A percentile compares a stretch with the other conserved stretches of the same genome.
These are phyloP conservation scores for Apostasia ramifera DNA, from an alignment of 106 monocot species.

Conservation along the genomic window DNA sequence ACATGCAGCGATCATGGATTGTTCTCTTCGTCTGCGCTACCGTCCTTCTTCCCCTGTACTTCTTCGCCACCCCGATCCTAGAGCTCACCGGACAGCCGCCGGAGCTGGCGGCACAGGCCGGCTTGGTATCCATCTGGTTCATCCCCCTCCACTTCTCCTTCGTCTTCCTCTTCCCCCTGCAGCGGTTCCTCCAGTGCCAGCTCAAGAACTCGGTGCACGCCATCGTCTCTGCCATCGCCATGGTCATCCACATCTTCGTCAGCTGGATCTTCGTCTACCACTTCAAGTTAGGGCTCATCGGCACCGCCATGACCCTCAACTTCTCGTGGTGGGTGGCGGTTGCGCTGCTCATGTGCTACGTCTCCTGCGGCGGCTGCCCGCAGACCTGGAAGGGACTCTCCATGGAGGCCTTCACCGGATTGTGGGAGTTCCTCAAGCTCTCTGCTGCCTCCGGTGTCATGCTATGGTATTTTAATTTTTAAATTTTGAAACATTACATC, in stretches of 20 bases:
- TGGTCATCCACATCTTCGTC: constrained; percentile 32
- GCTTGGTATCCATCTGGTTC: constrained; percentile 38
- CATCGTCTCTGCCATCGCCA: constrained; percentile 16
- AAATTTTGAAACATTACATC: no score
- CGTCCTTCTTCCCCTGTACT: constrained; percentile 40
- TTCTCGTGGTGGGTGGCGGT: constrained; percentile 47
- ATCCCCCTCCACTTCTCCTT: constrained; percentile 59
- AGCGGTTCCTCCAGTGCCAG: constrained; percentile 56
- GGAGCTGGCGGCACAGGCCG: constrained; percentile 29
- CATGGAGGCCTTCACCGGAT: constrained; percentile 38
- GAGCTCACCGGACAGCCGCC: constrained; percentile 31
- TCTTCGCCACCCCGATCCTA: constrained; percentile 37
- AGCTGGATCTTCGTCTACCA: constrained; percentile 39
- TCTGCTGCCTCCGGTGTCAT: constrained; percentile 52
- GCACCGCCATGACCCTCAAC: constrained; percentile 28
- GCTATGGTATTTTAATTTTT: constrained; percentile 29
- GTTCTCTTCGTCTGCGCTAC: constrained; percentile 32
- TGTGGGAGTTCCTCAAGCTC: constrained; percentile 52
- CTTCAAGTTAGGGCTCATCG: constrained; percentile 29
- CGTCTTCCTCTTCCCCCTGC: constrained; percentile 47
- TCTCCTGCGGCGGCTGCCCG: constrained; percentile 34
- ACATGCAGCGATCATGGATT: constrained; percentile 67
- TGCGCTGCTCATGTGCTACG: constrained; percentile 17
- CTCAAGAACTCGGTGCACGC: constrained; percentile 41
- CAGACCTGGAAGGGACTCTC: constrained; percentile 49